Conservation (phyloP, 2,329 filamentous ascomycete genomes). For the Helotiales sp. region DNA sequence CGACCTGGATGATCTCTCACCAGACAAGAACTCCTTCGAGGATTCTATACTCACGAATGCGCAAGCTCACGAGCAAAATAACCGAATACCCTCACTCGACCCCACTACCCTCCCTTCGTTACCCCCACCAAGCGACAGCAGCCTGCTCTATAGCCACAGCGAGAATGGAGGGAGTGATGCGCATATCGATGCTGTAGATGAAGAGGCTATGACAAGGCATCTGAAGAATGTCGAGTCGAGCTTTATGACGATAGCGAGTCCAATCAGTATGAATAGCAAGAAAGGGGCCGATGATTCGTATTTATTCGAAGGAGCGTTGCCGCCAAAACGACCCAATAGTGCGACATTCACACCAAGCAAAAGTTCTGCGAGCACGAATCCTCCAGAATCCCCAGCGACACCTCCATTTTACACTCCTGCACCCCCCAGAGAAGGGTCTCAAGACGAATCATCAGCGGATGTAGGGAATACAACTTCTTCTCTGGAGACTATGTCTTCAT, state of each 20-base stretch:
- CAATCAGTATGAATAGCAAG: slow-evolving; percentile 47
- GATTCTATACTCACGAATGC: slow-evolving; percentile 27
- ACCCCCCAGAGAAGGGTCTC: slow-evolving; percentile 4
- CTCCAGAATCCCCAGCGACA: slow-evolving; percentile 24
- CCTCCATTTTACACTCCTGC: slow-evolving; percentile 33
- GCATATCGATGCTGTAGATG: slow-evolving; percentile 31
- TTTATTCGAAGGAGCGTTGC: slow-evolving; percentile 48
- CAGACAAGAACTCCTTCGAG: slow-evolving; percentile 27
- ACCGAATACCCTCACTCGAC: slow-evolving; percentile 25
- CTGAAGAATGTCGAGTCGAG: slow-evolving; percentile 66
- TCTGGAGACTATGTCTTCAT: slow-evolving; percentile 56
- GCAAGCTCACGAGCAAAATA: slow-evolving; percentile 20
- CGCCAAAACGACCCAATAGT: not conserved
- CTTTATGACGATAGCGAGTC: slow-evolving; percentile 59
- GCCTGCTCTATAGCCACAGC: slow-evolving; percentile 29
- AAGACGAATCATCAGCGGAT: slow-evolving; percentile 23
- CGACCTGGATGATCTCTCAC: slow-evolving; percentile 30
- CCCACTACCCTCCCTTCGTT: slow-evolving; percentile 27
- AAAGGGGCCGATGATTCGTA: slow-evolving; percentile 58
- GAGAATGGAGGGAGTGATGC: slow-evolving; percentile 29
- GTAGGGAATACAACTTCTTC: slow-evolving; percentile 46
- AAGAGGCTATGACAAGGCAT: slow-evolving; percentile 42
- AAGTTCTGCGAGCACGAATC: not conserved
- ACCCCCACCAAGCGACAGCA: slow-evolving; percentile 30
- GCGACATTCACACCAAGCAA: slow-evolving; percentile 5